phyloP scores from a whole-genome alignment of 306 rosid species.

The Ochetophila trinervis region DNA sequence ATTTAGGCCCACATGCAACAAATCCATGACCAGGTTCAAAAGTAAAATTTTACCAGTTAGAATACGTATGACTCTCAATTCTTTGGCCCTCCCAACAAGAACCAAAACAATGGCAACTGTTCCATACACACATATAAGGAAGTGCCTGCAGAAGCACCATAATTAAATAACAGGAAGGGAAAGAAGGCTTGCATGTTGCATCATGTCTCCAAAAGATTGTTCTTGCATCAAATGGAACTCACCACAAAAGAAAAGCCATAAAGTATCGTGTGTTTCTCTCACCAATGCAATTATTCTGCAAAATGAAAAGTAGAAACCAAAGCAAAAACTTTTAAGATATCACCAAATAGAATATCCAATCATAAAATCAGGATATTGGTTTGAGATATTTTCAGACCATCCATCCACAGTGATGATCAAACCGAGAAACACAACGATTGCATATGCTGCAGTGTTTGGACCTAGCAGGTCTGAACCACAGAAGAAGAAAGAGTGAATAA shows the following conservation, averaged over 20 bases:
- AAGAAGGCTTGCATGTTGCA: not conserved
- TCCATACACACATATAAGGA: slow-evolving; percentile 81
- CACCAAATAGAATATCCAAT: slow-evolving; percentile 8
- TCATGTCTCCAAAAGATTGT: slow-evolving; percentile 7
- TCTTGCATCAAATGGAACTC: slow-evolving; percentile 37
- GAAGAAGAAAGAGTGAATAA: not conserved
- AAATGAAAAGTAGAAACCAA: slow-evolving; percentile 26
- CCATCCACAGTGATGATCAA: slow-evolving; percentile 99
- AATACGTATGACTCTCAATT: slow-evolving; percentile 57
- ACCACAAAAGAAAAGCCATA: slow-evolving; percentile 94
- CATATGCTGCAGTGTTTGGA: slow-evolving; percentile 98
- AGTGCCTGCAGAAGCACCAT: slow-evolving; percentile 69
- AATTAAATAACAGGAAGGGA: slow-evolving; percentile 20
- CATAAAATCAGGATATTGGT: slow-evolving; percentile 5
- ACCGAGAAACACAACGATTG: slow-evolving; percentile 83
- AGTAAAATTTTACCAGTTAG: slow-evolving; percentile 60
- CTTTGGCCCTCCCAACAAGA: slow-evolving; percentile 76
- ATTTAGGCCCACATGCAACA: slow-evolving; percentile 29
- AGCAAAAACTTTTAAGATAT: slow-evolving; percentile 4
- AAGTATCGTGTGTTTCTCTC: slow-evolving; percentile 83
- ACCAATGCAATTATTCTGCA: slow-evolving; percentile 96
- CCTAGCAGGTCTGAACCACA: slow-evolving; percentile 82
- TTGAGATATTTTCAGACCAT: slow-evolving; percentile 51
- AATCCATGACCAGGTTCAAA: slow-evolving; percentile 4
- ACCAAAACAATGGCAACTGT: slow-evolving; percentile 57